Percentiles rank a stretch among this genome's conserved stretches.
Conservation (phyloP, 208 protist species). For the Trypanosoma melophagium region DNA sequence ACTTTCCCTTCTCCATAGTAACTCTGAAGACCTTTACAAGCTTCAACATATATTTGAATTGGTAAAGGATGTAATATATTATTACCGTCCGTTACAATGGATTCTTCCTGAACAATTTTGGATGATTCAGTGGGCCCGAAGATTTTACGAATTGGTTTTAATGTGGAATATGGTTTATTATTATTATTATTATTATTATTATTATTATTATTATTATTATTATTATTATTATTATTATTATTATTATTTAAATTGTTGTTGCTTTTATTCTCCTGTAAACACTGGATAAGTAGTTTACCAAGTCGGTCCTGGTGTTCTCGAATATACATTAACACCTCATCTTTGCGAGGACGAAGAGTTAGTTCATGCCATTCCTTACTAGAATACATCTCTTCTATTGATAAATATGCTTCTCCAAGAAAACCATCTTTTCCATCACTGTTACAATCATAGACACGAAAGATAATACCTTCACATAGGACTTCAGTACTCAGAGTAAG, state of each 20-base stretch:
- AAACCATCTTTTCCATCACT: conserved; percentile 25
- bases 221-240: background rate
- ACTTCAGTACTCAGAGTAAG: background rate
- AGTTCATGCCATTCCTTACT: conserved; percentile 30
- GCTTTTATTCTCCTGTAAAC: background rate
- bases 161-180: too few species aligned
- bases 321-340: conserved; percentile 24
- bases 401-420: conserved; percentile 32
- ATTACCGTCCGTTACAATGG: background rate
- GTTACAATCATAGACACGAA: conserved; percentile 22
- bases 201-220: background rate
- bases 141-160: too few species aligned
- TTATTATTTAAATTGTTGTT: background rate
- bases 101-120: conserved; percentile 18
- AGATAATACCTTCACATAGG: conserved; percentile 14
- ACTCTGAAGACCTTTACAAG: conserved; percentile 11
- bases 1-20: background rate
- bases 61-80: conserved; percentile 8
- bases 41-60: conserved; percentile 17
- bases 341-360: conserved; percentile 10
- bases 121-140: background rate
- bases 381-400: conserved; percentile 15
- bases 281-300: conserved; percentile 28
- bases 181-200: background rate
- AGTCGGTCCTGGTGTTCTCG: conserved; percentile 21